Conservation (phyloP, 805 yeast genomes). For the Candida odintsovae region DNA sequence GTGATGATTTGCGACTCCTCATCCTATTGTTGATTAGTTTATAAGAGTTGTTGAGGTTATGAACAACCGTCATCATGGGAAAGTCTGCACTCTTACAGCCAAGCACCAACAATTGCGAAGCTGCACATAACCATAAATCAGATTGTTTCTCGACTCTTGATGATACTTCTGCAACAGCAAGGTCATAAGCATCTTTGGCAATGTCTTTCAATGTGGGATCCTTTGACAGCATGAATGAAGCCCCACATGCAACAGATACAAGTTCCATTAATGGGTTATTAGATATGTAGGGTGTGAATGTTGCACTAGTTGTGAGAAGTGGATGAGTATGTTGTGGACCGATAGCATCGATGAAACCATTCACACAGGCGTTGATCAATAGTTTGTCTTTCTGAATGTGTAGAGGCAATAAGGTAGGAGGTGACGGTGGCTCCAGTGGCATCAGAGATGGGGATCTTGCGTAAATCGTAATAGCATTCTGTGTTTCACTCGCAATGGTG, state of each 20-base stretch:
- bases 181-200: slow-evolving; percentile 20
- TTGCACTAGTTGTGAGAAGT: slow-evolving; percentile 32
- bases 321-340: slow-evolving; percentile 39
- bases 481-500: background rate
- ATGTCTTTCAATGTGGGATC: slow-evolving; percentile 22
- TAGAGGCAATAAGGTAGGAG: background rate
- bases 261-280: slow-evolving; percentile 25
- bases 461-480: background rate
- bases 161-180: slow-evolving; percentile 15
- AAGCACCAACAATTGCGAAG: slow-evolving; percentile 26
- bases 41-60: slow-evolving; percentile 31
- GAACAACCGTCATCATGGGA: slow-evolving; percentile 3
- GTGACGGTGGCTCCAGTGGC: background rate
- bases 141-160: slow-evolving; percentile 2
- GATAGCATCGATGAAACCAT: slow-evolving; percentile 35
- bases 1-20: background rate
- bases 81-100: slow-evolving; percentile 27
- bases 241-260: slow-evolving; percentile 38
- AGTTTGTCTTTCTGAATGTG: slow-evolving; percentile 4
- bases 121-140: background rate
- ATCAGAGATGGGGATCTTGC: background rate
- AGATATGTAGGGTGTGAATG: slow-evolving; percentile 30
- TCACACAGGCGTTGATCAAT: slow-evolving; percentile 26
- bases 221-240: slow-evolving; percentile 31
- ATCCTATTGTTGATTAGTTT: slow-evolving; percentile 27